Conservation (phyloP, 352 stramenopile species). For the Phytopythium oedochilum region DNA sequence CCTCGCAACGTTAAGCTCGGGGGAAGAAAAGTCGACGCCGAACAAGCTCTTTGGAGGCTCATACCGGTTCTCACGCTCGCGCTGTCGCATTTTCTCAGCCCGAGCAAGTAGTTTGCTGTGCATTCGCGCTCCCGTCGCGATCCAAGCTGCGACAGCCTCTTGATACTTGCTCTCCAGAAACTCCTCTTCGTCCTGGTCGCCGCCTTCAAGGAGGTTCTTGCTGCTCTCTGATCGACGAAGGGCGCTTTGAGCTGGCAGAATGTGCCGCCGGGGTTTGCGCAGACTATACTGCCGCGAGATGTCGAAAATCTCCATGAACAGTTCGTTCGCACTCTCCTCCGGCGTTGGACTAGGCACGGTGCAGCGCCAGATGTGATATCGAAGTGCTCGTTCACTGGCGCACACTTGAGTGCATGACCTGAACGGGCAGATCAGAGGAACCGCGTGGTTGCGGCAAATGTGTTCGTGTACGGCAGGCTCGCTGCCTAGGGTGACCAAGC, state of each 20-base stretch:
- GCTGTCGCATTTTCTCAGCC: conserved; percentile 15
- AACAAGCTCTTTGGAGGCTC: conserved; percentile 30
- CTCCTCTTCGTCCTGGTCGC: conserved; percentile 39
- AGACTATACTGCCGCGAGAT: conserved; percentile 75
- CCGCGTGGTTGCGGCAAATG: conserved; percentile 41
- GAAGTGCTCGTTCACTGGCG: conserved; percentile 55
- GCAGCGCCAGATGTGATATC: conserved; percentile 75
- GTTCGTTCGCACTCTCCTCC: conserved; percentile 47
- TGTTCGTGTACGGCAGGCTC: conserved; percentile 45
- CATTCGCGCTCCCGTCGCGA: conserved; percentile 23
- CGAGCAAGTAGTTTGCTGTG: conserved; percentile 40
- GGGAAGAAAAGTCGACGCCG: conserved; percentile 58
- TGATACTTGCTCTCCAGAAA: conserved; percentile 67
- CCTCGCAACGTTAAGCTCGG: conserved; percentile 58
- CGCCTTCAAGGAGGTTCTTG: conserved; percentile 15
- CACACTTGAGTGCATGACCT: conserved; percentile 61
- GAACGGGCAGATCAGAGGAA: conserved; percentile 77
- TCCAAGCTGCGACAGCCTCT: conserved; percentile 41
- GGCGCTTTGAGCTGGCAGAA: conserved; percentile 13
- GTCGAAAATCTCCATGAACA: conserved; percentile 76
- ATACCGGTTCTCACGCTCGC: conserved; percentile 37
- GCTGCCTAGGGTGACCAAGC: conserved; percentile 11
- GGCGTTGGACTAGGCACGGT: conserved; percentile 45
- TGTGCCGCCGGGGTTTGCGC: conserved; percentile 56
- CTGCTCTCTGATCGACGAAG: conserved; percentile 8